Evolutionary conservation across 169 alveolate species (phyloP).

Genomic region (Plasmodium falciparum): DNA sequence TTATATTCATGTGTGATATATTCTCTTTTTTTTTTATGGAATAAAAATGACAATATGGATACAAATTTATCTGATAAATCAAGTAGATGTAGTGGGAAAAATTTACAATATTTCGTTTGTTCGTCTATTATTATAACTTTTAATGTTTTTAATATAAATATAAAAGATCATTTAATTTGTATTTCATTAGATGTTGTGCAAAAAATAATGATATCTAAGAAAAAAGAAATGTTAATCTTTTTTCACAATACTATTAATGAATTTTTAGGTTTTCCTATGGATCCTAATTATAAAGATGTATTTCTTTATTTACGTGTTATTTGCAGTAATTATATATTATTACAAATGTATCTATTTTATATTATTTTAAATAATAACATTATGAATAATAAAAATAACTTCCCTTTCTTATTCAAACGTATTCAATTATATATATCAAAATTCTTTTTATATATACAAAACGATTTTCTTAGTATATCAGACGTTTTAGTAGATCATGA

Average conservation of each 20-base stretch:
- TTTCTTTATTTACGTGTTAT: slow-evolving; percentile 32
- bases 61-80: slow-evolving; percentile 35
- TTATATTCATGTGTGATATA: slow-evolving; percentile 57
- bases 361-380: slow-evolving; percentile 27
- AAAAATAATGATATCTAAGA: slow-evolving; percentile 28
- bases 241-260: slow-evolving; percentile 48
- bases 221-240: slow-evolving; percentile 37
- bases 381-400: slow-evolving; percentile 13
- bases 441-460: slow-evolving; percentile 26
- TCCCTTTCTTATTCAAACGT: slow-evolving; percentile 2
- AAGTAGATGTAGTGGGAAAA: slow-evolving; percentile 35
- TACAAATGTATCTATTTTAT: slow-evolving; percentile 71
- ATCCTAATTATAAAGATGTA: slow-evolving; percentile 13
- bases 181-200: slow-evolving; percentile 31
- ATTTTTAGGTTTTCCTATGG: slow-evolving; percentile 36
- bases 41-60: slow-evolving; percentile 42
- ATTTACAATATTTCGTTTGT: slow-evolving; percentile 57
- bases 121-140: slow-evolving; percentile 58
- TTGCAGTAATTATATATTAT: slow-evolving; percentile 55
- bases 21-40: slow-evolving; percentile 39
- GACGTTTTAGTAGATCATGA: slow-evolving; percentile 48
- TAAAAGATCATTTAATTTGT: slow-evolving; percentile 51
- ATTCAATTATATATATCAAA: slow-evolving; percentile 52
- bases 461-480: slow-evolving; percentile 32
- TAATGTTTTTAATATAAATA: slow-evolving; percentile 43